These are phyloP conservation scores for Metarhizium robertsii DNA, from an alignment of 2,329 filamentous ascomycete genomes.

Conservation along the genomic window DNA sequence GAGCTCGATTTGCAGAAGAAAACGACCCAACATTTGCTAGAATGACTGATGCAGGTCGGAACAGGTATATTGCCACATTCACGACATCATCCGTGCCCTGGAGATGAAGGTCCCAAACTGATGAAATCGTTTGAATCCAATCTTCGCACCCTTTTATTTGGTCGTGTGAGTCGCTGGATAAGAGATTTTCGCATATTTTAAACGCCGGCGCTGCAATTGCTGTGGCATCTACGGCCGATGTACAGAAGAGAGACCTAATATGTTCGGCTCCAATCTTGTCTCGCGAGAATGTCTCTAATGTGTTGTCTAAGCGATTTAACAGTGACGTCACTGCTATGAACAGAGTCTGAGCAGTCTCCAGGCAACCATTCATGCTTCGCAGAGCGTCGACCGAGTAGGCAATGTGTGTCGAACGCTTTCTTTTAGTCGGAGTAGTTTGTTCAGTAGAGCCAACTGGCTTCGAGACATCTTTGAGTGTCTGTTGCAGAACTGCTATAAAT, in stretches of 20 bases:
- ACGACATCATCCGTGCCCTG: conserved; percentile 36
- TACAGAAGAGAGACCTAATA: conserved; percentile 46
- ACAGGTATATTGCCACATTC: conserved; percentile 40
- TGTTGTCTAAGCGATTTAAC: conserved; percentile 32
- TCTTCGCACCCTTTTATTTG: conserved; percentile 27
- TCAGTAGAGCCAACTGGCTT: conserved; percentile 18
- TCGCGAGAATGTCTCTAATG: conserved; percentile 25
- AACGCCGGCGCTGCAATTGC: conserved; percentile 36
- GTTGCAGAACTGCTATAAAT: conserved; percentile 57
- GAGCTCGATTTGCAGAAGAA: conserved; percentile 8
- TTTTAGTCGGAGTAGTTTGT: conserved; percentile 25
- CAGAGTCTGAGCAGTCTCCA: conserved; percentile 37
- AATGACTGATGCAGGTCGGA: conserved; percentile 26
- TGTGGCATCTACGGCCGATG: conserved; percentile 36
- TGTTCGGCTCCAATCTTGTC: conserved; percentile 47
- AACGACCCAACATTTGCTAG: conserved; percentile 30
- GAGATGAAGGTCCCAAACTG: conserved; percentile 46
- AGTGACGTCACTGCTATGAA: conserved; percentile 38
- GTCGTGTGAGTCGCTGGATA: conserved; percentile 22
- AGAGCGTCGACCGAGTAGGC: conserved; percentile 31
- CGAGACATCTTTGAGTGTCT: conserved; percentile 52
- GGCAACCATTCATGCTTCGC: conserved; percentile 28
- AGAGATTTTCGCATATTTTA: conserved; percentile 30
- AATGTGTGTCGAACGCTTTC: conserved; percentile 33
- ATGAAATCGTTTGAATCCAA: conserved; percentile 38